Base-by-base conservation (phyloP, 139 green algal species). In the Picochlorum sp. region DNA sequence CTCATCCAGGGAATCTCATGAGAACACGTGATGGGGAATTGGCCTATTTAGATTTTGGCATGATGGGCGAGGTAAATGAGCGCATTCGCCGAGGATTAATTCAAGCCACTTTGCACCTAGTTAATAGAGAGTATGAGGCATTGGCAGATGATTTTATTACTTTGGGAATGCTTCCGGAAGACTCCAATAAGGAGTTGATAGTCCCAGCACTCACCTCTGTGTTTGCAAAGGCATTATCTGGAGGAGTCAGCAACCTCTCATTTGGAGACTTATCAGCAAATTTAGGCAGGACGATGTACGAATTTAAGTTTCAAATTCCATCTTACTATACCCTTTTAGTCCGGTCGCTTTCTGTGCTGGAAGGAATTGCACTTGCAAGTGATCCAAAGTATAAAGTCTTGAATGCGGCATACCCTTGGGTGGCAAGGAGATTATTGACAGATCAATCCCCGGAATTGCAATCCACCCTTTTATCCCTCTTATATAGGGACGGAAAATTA, bases 361-460 rank as follows among this genome's bases (percentile, higher is more conserved):
- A 96, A 55, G 88, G 88, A 43, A 95, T 96, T 41, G 88, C 88
- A 5, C 72, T 96, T 22, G 71, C 82, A 16, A 74, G 53, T 4
- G 81, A 96, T 66, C 78, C 72, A 18, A 77, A 88, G 47, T 96
- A 95, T 78, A 96, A 96, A 85, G 86, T 95, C 18, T 65, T 95
- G 25, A 75, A 64, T 2, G 70, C 84, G 2, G 85, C 87, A 7
- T 94, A 94, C 59, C 87, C 87, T 9, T 95, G 86, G 82, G 68
- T 95, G 9, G 78, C 82, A 2, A 63, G 86, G 13, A 78, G 86
- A 7, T 79, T 95, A 33, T 78, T 95, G 25, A 88, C 81, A 2
- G 76, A 89, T 55, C 65, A 53, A 31, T 78, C 67, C 0, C 67
- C 72, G 1, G 85, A 92, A 69, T 70, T 95, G 59, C 61, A 63